phyloP scores from a whole-genome alignment of 148 eudicot species.

The Salicornia ramosissima region DNA sequence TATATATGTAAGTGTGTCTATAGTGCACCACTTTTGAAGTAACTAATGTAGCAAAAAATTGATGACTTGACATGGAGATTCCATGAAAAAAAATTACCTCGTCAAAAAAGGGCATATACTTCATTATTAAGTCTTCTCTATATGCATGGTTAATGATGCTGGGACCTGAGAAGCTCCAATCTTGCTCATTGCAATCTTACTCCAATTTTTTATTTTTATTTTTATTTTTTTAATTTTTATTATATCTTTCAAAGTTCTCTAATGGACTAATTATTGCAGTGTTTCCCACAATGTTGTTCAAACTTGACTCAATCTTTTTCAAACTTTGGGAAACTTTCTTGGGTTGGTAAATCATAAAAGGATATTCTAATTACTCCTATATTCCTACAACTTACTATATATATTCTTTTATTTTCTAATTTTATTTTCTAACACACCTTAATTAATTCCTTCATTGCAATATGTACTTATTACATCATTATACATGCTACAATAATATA shows the following conservation, averaged over 20 bases:
- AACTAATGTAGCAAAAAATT: not conserved
- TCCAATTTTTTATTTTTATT: not conserved
- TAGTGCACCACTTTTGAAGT: not conserved
- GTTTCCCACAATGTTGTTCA: slow-evolving; percentile 28
- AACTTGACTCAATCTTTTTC: slow-evolving; percentile 28
- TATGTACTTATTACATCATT: no score
- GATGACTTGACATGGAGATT: not conserved
- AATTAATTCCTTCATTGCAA: no score
- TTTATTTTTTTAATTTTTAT: not conserved
- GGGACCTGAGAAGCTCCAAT: slow-evolving; percentile 14
- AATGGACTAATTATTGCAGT: slow-evolving; percentile 28
- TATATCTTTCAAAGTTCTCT: not conserved
- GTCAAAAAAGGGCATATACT: slow-evolving; percentile 19
- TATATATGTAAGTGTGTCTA: no score
- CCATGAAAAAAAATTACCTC: not conserved
- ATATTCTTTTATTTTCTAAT: not conserved
- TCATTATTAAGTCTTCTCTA: slow-evolving; percentile 28
- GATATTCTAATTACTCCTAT: not conserved
- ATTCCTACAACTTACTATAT: not conserved
- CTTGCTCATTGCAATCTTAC: slow-evolving; percentile 15
- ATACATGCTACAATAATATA: no score
- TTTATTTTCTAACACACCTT: no score
- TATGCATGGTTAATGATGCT: slow-evolving; percentile 5
- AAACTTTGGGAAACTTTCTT: slow-evolving; percentile 17
- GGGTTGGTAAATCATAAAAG: slow-evolving; percentile 9